Evolutionary conservation across 768 basidiomycete genomes (phyloP).

Genomic region (Lepiota venenata): DNA sequence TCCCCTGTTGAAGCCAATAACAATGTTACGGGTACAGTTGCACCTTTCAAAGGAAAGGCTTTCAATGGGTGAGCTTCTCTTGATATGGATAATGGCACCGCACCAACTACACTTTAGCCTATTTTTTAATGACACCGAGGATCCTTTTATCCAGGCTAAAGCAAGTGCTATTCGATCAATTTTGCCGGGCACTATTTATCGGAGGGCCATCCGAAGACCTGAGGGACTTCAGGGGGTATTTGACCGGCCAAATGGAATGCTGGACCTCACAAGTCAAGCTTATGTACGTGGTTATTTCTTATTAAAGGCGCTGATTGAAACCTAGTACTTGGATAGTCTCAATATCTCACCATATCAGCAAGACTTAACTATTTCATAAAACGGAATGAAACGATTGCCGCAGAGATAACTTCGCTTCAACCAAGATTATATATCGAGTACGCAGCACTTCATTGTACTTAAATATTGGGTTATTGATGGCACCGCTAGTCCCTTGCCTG

Average conservation of each 20-base stretch:
- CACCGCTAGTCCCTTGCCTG: conserved; percentile 45
- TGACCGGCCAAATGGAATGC: conserved; percentile 44
- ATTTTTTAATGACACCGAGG: conserved; percentile 32
- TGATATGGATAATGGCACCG: not conserved
- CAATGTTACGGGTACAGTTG: conserved; percentile 44
- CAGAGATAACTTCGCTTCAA: conserved; percentile 35
- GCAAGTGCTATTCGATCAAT: conserved; percentile 43
- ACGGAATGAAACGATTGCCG: conserved; percentile 32
- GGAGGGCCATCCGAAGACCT: conserved; percentile 39
- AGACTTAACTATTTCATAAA: conserved; percentile 57
- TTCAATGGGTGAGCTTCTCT: conserved; percentile 50
- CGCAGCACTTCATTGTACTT: conserved; percentile 19
- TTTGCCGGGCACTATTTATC: conserved; percentile 61
- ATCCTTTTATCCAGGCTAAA: conserved; percentile 50
- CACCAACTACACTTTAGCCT: conserved; percentile 26
- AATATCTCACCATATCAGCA: conserved; percentile 54
- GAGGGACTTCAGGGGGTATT: conserved; percentile 44
- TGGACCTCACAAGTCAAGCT: conserved; percentile 44
- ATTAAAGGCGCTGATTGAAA: not conserved
- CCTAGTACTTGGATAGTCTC: conserved; percentile 32
- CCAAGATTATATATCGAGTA: conserved; percentile 60
- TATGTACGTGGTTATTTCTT: conserved; percentile 43
- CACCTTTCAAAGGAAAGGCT: conserved; percentile 37
- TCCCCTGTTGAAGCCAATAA: no score
- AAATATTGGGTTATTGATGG: not conserved